phyloP scores from a whole-genome alignment of 768 basidiomycete genomes.

The Tricholoma sp. region DNA sequence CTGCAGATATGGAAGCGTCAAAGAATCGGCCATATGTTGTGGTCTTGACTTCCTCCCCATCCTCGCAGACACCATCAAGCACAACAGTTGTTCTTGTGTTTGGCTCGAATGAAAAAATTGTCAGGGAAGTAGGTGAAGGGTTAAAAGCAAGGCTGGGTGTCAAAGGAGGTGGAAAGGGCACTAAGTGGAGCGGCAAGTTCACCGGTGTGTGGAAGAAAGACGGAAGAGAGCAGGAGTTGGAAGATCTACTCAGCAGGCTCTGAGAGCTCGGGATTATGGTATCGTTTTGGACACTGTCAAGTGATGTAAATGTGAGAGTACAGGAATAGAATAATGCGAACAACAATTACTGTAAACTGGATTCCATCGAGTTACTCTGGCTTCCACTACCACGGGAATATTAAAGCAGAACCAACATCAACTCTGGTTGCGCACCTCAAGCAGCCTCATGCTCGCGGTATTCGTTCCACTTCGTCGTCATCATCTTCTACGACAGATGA shows the following conservation, averaged over 20 bases:
- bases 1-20: slow-evolving; percentile 23
- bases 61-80: slow-evolving; percentile 44
- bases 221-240: slow-evolving; percentile 36
- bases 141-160: slow-evolving; percentile 53
- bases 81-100: slow-evolving; percentile 55
- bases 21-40: slow-evolving; percentile 16
- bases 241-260: slow-evolving; percentile 30
- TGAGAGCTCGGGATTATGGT: slow-evolving; percentile 6
- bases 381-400: slow-evolving; percentile 5
- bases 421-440: not conserved
- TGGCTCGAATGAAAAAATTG: slow-evolving; percentile 54
- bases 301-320: slow-evolving; percentile 7
- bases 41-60: slow-evolving; percentile 59
- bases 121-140: slow-evolving; percentile 53
- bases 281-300: not conserved
- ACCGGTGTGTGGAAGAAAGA: slow-evolving; percentile 56
- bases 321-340: slow-evolving; percentile 4
- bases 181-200: slow-evolving; percentile 73
- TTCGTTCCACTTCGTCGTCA: slow-evolving; percentile 6
- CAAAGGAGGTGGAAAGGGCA: slow-evolving; percentile 77
- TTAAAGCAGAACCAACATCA: slow-evolving; percentile 17
- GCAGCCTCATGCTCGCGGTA: slow-evolving; percentile 1
- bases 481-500: slow-evolving; percentile 21
- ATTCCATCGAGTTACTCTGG: slow-evolving; percentile 4
- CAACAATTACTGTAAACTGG: not conserved